These are phyloP conservation scores for Tylopilus cervinicoccineus DNA, from an alignment of 768 basidiomycete species.

Conservation along the genomic window DNA sequence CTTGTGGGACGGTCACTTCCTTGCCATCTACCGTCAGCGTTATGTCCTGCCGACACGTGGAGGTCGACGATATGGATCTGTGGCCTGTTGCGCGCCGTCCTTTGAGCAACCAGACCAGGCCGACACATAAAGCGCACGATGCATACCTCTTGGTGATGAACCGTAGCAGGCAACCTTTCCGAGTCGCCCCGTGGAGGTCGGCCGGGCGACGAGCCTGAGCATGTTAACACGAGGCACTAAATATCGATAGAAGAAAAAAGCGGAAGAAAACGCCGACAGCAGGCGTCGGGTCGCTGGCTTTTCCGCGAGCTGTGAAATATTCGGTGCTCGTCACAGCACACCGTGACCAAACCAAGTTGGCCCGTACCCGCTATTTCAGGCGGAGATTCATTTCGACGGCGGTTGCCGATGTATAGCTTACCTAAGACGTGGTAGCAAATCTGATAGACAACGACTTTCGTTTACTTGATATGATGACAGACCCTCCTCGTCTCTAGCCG, in stretches of 20 bases:
- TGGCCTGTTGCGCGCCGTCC: constrained; percentile 38
- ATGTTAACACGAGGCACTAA: constrained; percentile 35
- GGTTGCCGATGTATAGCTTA: constrained; percentile 6
- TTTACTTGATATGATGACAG: too few relatives aligned
- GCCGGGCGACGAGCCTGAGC: constrained; percentile 69
- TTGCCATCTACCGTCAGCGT: constrained; percentile 96
- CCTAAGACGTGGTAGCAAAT: too few relatives aligned
- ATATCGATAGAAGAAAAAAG: constrained; percentile 7
- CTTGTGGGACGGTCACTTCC: constrained; percentile 95
- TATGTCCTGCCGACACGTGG: constrained; percentile 69
- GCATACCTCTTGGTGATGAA: constrained; percentile 38
- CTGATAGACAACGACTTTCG: too few relatives aligned
- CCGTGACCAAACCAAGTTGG: constrained; percentile 34
- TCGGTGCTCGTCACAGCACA: constrained; percentile 40
- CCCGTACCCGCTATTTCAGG: constrained; percentile 7
- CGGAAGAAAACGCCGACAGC: constrained; percentile 22
- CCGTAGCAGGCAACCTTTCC: constrained; percentile 51
- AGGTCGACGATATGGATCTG: constrained; percentile 62
- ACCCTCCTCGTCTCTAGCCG: too few relatives aligned
- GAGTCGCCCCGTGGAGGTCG: constrained; percentile 65
- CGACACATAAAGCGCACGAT: neutral
- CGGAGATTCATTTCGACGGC: constrained; percentile 22
- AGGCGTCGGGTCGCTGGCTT: constrained; percentile 11
- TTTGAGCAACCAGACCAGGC: constrained; percentile 1
- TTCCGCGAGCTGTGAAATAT: constrained; percentile 12